phyloP scores from a whole-genome alignment of 305 asterid species.

The Fraxinus xanthoxyloides region DNA sequence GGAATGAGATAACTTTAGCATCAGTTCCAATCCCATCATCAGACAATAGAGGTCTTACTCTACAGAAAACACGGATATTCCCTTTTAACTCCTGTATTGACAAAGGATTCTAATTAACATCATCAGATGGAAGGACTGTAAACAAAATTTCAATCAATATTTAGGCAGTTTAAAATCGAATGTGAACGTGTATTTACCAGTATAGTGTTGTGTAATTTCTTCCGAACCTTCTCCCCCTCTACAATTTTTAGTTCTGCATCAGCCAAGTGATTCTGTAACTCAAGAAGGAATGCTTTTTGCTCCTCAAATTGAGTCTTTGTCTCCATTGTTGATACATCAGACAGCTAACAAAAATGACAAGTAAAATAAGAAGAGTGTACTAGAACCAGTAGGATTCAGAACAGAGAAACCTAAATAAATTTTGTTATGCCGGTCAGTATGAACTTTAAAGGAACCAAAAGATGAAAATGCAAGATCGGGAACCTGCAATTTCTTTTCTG shows the following conservation, averaged over 20 bases:
- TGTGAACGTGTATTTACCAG: slow-evolving; percentile 39
- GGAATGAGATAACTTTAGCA: slow-evolving; percentile 68
- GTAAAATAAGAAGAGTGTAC: not conserved
- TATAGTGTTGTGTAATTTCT: slow-evolving; percentile 84
- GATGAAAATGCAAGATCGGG: slow-evolving; percentile 2
- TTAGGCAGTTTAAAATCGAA: not conserved
- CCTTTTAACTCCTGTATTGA: slow-evolving; percentile 83
- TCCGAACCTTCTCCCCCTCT: slow-evolving; percentile 82
- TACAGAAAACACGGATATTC: slow-evolving; percentile 87
- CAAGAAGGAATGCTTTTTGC: slow-evolving; percentile 47
- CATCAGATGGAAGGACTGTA: not conserved
- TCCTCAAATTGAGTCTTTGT: slow-evolving; percentile 67
- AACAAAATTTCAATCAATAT: not conserved
- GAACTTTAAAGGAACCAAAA: not conserved
- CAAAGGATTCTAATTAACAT: slow-evolving; percentile 15
- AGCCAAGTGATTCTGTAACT: slow-evolving; percentile 58
- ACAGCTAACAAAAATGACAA: slow-evolving; percentile 35
- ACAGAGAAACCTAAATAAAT: not conserved
- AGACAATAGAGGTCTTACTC: slow-evolving; percentile 78
- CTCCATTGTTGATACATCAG: slow-evolving; percentile 61
- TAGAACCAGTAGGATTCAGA: not conserved
- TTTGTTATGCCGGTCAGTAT: not conserved
- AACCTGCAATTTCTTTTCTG: slow-evolving; percentile 74
- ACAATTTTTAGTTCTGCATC: slow-evolving; percentile 73
- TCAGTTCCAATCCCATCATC: slow-evolving; percentile 69